Evolutionary conservation across 306 rosid species (phyloP), one percentile per base, ranked within the genome.

Genomic region (Cicer pinnatifidum): DNA sequence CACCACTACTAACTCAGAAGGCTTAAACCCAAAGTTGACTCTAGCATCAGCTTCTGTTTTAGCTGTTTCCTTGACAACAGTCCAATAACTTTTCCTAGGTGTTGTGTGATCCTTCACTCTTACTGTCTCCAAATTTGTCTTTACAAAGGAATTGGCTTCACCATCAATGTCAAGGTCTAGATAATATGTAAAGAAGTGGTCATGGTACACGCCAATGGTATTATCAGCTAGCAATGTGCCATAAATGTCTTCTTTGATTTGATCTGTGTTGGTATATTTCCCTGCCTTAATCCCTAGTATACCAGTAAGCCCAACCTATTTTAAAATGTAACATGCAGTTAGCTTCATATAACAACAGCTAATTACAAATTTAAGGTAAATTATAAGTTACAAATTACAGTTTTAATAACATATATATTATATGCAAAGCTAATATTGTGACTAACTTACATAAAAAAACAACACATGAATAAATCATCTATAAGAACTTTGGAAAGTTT

Each of bases 111-210:
- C 63, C 10, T 40, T 71, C 13, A 71, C 80, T 37, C 9, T 64
- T 12, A 58, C 73, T 0, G 82, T 80, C 65, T 86, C 80, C 46
- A 84, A 72, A 33, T 56, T 80, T 37, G 69, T 35, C 77, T 81
- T 89, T n/a, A 85, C 85, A 69, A 84, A 87, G 64, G 96, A 87
- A 43, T 87, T 87, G 40, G 56, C 63, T 50, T 63, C 80, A 3
- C 89, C 87, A 67, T 82, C 90, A 54, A 87, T 78, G 80, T 87
- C 90, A n/a, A 87, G 90, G 72, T 85, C 87, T 37, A 89, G 87
- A 75, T 85, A 65, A 35, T 78, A 87, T 0, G 73, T 75, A 41
- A 88, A 39, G 69, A 67, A 88, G 20, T 90, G 96, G 19, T 90
- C 96, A 62, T 90, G 96, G 79, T 78, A 57, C 6, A 83, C 63